phyloP scores from a whole-genome alignment of 2,329 filamentous ascomycete genomes.

The Aspergillus pseudoviridinutans region DNA sequence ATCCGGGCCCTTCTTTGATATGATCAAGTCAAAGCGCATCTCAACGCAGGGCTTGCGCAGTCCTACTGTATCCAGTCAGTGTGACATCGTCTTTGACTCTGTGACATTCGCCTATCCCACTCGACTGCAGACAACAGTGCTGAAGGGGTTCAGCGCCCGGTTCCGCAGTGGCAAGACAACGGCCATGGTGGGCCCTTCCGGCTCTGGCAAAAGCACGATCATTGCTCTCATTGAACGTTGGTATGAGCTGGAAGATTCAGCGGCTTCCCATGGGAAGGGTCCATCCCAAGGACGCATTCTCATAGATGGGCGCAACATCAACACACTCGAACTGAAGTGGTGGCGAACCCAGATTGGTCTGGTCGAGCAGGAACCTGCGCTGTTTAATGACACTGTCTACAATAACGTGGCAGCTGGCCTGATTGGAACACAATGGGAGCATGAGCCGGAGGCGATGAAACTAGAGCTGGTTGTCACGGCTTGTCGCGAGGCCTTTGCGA shows the following conservation, averaged over 20 bases:
- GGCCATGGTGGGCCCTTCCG: slow-evolving; percentile 44
- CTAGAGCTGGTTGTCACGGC: slow-evolving; percentile 56
- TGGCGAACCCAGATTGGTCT: too few relatives aligned
- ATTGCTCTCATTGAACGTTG: slow-evolving; percentile 42
- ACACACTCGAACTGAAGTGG: slow-evolving; percentile 57
- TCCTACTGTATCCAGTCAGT: slow-evolving; percentile 48
- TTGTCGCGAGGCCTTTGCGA: slow-evolving; percentile 64
- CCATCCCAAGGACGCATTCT: slow-evolving; percentile 44
- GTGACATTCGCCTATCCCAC: slow-evolving; percentile 70
- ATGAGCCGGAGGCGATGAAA: slow-evolving; percentile 31
- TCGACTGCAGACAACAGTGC: slow-evolving; percentile 33
- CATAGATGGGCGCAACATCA: slow-evolving; percentile 52
- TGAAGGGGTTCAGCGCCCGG: slow-evolving; percentile 32
- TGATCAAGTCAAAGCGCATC: slow-evolving; percentile 25
- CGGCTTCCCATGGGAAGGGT: not conserved
- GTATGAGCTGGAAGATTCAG: slow-evolving; percentile 29
- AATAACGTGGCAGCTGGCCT: slow-evolving; percentile 61
- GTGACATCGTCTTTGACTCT: slow-evolving; percentile 58
- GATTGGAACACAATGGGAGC: slow-evolving; percentile 32
- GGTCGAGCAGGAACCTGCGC: too few relatives aligned
- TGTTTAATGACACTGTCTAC: slow-evolving; percentile 34
- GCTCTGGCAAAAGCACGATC: slow-evolving; percentile 46
- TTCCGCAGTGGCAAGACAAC: slow-evolving; percentile 37
- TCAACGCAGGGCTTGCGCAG: slow-evolving; percentile 40
- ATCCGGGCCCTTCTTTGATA: slow-evolving; percentile 28